A percentile compares a stretch with the other conserved stretches of the same genome.
Evolutionary conservation across 2,329 filamentous ascomycete species (phyloP).

Genomic region (Neonectria hederae): DNA sequence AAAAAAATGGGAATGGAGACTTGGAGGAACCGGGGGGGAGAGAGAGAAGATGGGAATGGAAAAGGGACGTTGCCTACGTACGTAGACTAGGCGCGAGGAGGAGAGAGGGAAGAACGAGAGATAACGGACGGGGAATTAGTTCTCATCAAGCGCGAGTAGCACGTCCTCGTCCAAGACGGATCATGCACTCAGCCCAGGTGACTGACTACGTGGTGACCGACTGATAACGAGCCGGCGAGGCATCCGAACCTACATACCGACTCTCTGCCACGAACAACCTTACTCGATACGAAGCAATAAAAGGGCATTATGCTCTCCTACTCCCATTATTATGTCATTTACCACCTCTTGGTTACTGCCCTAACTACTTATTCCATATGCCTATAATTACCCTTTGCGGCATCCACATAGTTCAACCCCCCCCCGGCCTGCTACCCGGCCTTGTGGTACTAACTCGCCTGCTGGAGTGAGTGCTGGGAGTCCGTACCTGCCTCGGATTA

Average conservation of each 20-base stretch:
- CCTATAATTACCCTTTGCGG: slow-evolving; percentile 21
- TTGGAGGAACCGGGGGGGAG: background rate
- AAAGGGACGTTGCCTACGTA: background rate
- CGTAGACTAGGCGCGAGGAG: background rate
- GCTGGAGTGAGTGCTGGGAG: background rate
- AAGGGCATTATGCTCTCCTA: slow-evolving; percentile 2
- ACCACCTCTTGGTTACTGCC: background rate
- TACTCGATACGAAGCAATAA: slow-evolving; percentile 5
- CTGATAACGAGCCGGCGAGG: slow-evolving; percentile 39
- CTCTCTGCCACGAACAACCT: slow-evolving; percentile 15
- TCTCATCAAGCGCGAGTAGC: slow-evolving; percentile 3
- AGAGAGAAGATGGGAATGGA: background rate
- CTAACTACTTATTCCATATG: background rate
- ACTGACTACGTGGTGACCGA: slow-evolving; percentile 28
- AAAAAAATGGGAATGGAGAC: slow-evolving; percentile 10
- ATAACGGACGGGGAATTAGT: slow-evolving; percentile 15
- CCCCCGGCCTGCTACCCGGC: slow-evolving; percentile 16
- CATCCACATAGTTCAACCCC: background rate
- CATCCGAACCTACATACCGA: slow-evolving; percentile 8
- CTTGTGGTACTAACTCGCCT: slow-evolving; percentile 13
- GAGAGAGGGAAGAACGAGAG: slow-evolving; percentile 5
- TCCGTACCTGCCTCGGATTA: slow-evolving; percentile 7
- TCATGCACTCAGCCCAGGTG: slow-evolving; percentile 21
- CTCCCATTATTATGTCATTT: background rate
- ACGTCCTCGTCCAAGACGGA: background rate